Percentiles rank a stretch among this genome's conserved stretches.
phyloP scores from a whole-genome alignment of 768 basidiomycete species.

The Panaeolus cyanescens region DNA sequence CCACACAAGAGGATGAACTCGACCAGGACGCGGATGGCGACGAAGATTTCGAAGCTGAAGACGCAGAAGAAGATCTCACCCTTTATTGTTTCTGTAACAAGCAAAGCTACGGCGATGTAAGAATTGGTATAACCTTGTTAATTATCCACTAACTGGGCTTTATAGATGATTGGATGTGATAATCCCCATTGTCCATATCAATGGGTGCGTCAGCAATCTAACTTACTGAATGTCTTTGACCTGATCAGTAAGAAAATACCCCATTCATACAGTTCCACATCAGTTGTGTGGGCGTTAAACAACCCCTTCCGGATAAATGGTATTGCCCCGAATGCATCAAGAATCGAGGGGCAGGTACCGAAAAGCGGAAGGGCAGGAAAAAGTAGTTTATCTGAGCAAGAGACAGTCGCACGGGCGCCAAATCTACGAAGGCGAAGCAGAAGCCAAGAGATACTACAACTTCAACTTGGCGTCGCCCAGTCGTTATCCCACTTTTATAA shows the following conservation, averaged over 20 bases:
- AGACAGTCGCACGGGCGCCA: not conserved
- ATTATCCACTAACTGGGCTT: not conserved
- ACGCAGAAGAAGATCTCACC: slow-evolving; percentile 36
- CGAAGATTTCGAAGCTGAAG: slow-evolving; percentile 38
- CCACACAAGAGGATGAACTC: slow-evolving; percentile 35
- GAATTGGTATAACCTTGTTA: slow-evolving; percentile 1
- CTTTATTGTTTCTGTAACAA: slow-evolving; percentile 46
- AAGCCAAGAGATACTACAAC: no score
- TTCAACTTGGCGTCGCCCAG: no score
- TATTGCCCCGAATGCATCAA: slow-evolving; percentile 55
- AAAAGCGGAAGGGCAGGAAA: slow-evolving; percentile 41
- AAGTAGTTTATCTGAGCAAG: slow-evolving; percentile 20
- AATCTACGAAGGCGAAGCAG: not conserved
- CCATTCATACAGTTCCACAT: slow-evolving; percentile 54
- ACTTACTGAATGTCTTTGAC: not conserved
- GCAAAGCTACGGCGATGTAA: slow-evolving; percentile 42
- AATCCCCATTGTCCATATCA: slow-evolving; percentile 66
- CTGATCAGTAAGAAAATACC: not conserved
- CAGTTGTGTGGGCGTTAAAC: slow-evolving; percentile 54
- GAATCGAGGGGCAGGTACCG: slow-evolving; percentile 30
- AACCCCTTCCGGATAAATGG: slow-evolving; percentile 52
- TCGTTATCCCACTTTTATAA: no score
- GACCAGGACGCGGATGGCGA: slow-evolving; percentile 41
- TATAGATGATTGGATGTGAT: slow-evolving; percentile 76
- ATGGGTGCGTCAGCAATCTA: slow-evolving; percentile 53